Percentiles rank a stretch among this genome's conserved stretches.
Evolutionary conservation across 1,284 basidiomycete genomes (phyloP).

Genomic region (Leccinum fuscescens): DNA sequence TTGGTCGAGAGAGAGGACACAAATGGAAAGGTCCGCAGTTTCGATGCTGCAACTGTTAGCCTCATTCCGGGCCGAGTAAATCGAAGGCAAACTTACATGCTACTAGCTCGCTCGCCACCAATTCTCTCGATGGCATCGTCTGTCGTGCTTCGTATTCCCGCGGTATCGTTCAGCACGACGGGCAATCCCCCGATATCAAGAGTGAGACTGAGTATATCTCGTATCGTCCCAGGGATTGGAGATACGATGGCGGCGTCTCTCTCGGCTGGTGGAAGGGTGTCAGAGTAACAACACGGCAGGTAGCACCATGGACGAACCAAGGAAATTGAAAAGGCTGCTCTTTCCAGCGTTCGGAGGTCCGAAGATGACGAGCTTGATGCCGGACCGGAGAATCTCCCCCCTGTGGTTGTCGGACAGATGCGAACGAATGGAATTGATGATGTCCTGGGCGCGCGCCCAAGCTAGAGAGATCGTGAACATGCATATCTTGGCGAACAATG

Average conservation of each 20-base stretch:
- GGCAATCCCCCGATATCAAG: slow-evolving; percentile 86
- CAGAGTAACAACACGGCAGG: neutral
- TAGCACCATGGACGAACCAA: slow-evolving; percentile 48
- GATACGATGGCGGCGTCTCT: slow-evolving; percentile 89
- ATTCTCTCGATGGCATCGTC: slow-evolving; percentile 79
- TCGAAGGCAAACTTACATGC: slow-evolving; percentile 48
- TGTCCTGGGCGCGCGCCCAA: slow-evolving; percentile 41
- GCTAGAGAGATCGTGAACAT: slow-evolving; percentile 38
- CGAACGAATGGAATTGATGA: slow-evolving; percentile 49
- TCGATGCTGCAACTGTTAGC: slow-evolving; percentile 48
- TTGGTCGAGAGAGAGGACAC: slow-evolving; percentile 68
- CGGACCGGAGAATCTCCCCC: slow-evolving; percentile 80
- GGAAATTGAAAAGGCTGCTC: slow-evolving; percentile 78
- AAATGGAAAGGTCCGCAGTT: slow-evolving; percentile 69
- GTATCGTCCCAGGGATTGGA: slow-evolving; percentile 80
- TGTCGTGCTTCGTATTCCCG: slow-evolving; percentile 68
- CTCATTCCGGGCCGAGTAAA: slow-evolving; percentile 1
- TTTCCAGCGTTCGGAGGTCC: slow-evolving; percentile 91
- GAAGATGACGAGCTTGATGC: slow-evolving; percentile 81
- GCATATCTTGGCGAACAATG: neutral
- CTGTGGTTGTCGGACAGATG: slow-evolving; percentile 68
- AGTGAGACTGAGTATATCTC: slow-evolving; percentile 80
- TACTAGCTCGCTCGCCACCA: slow-evolving; percentile 71
- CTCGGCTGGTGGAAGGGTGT: slow-evolving; percentile 50
- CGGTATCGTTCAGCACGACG: slow-evolving; percentile 80